Percentiles rank a stretch among this genome's conserved stretches.
Conservation (phyloP, 139 green algal species). For the Coccomyxa sp. region DNA sequence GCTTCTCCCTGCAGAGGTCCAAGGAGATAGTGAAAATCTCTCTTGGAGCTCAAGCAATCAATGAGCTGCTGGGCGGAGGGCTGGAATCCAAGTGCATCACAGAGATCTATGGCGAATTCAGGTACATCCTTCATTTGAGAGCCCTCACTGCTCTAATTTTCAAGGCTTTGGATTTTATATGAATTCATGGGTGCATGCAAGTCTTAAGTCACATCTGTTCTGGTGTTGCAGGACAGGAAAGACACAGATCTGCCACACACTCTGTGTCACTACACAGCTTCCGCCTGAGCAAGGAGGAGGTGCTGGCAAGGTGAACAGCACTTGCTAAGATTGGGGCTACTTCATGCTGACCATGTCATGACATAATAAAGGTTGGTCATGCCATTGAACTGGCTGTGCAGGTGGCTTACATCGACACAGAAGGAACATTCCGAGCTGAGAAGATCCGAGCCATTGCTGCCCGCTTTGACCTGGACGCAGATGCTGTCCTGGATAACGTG, state of each 20-base stretch:
- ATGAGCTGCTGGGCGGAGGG: slow-evolving; percentile 79
- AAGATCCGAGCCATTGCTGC: slow-evolving; percentile 78
- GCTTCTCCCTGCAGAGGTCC: slow-evolving; percentile 30
- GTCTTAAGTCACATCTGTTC: background rate
- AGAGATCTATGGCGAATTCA: slow-evolving; percentile 83
- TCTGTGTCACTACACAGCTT: slow-evolving; percentile 78
- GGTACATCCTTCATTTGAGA: slow-evolving; percentile 9
- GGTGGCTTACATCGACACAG: slow-evolving; percentile 88
- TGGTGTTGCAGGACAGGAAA: slow-evolving; percentile 55
- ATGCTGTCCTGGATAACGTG: slow-evolving; percentile 76
- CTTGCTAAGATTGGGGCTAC: background rate
- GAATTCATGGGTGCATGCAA: background rate
- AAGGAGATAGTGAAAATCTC: slow-evolving; percentile 66
- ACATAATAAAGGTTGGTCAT: background rate
- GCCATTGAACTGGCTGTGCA: background rate
- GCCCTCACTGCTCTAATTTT: background rate
- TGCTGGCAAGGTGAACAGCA: slow-evolving; percentile 48
- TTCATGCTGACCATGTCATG: background rate
- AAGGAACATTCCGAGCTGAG: slow-evolving; percentile 88
- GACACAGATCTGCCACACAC: slow-evolving; percentile 81
- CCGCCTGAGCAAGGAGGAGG: slow-evolving; percentile 48
- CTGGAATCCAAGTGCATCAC: slow-evolving; percentile 83
- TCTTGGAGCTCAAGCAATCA: slow-evolving; percentile 59
- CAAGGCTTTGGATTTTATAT: background rate
- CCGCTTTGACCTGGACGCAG: slow-evolving; percentile 71